A percentile compares a stretch with the other conserved stretches of the same genome.
phyloP scores from a whole-genome alignment of 768 basidiomycete genomes.

The Trametes sanguinea region DNA sequence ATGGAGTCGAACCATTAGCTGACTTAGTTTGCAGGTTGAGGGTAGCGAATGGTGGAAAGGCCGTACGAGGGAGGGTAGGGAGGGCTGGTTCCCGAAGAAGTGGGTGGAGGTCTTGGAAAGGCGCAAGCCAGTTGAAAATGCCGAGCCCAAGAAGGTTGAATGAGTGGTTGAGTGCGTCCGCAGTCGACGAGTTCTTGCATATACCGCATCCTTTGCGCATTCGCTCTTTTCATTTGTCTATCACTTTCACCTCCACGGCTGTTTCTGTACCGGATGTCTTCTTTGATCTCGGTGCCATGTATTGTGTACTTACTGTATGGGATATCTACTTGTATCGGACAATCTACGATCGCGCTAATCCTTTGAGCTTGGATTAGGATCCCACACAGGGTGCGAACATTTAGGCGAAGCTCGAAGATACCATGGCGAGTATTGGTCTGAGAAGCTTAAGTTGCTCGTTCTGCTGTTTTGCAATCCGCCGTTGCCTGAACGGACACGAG shows the following conservation, averaged over 20 bases:
- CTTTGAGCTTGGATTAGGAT: too few species aligned
- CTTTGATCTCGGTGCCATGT: background rate
- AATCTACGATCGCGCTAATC: background rate
- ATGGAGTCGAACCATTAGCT: background rate
- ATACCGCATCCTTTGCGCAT: background rate
- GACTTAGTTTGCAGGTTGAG: conserved; percentile 33
- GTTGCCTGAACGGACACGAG: too few species aligned
- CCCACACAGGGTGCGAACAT: too few species aligned
- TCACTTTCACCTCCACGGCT: background rate
- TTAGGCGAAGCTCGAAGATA: too few species aligned
- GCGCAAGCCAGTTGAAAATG: conserved; percentile 33
- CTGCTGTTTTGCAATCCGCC: too few species aligned
- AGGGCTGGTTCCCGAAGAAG: conserved; percentile 93
- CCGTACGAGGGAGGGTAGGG: conserved; percentile 84
- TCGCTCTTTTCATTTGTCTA: background rate
- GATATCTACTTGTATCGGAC: background rate
- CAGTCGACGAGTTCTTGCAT: conserved; percentile 1
- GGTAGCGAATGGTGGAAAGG: conserved; percentile 93
- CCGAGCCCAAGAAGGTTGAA: conserved; percentile 44
- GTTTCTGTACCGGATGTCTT: background rate
- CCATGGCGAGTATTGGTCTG: too few species aligned
- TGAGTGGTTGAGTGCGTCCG: conserved; percentile 22
- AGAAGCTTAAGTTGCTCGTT: too few species aligned
- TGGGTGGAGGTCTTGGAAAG: conserved; percentile 78
- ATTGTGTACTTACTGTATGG: background rate